A percentile compares a stretch with the other conserved stretches of the same genome.
These are phyloP conservation scores for Apocynum venetum DNA, from an alignment of 257 asterid genomes.

Conservation along the genomic window DNA sequence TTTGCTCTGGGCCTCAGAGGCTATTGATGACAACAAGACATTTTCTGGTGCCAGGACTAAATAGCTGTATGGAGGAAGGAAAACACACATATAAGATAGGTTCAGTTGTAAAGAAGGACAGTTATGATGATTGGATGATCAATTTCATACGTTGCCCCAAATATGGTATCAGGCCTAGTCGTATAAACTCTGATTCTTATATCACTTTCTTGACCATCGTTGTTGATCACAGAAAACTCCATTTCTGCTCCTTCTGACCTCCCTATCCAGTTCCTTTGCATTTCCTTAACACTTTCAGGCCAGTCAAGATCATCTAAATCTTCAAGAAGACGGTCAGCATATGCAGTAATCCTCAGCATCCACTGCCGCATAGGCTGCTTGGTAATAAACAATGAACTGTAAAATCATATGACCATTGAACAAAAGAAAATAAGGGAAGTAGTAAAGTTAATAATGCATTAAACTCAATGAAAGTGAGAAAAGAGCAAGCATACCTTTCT, in stretches of 20 bases:
- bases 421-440: conserved; percentile 36
- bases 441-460: conserved; percentile 12
- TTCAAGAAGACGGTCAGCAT: conserved; percentile 96
- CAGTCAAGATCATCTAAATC: conserved; percentile 95
- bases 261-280: conserved; percentile 99
- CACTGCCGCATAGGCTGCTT: conserved; percentile 99
- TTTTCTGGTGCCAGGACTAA: conserved; percentile 95
- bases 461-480: conserved; percentile 5
- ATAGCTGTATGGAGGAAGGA: conserved; percentile 43
- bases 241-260: conserved; percentile 94
- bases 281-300: conserved; percentile 98
- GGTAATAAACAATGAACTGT: conserved; percentile 95
- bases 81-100: conserved; percentile 22
- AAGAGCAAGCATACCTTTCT: conserved; percentile 58
- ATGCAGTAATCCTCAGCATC: conserved; percentile 98
- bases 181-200: conserved; percentile 71
- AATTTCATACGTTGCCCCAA: conserved; percentile 88
- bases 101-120: conserved; percentile 9
- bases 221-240: conserved; percentile 52
- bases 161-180: conserved; percentile 92
- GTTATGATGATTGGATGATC: conserved; percentile 13
- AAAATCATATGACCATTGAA: conserved; percentile 86
- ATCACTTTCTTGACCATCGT: conserved; percentile 44
- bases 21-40: conserved; percentile 56
- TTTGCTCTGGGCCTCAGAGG: conserved; percentile 58